Evolutionary conservation across 345 rosid genomes (phyloP), one percentile per base, ranked within the genome.

Genomic region (Salix exigua): DNA sequence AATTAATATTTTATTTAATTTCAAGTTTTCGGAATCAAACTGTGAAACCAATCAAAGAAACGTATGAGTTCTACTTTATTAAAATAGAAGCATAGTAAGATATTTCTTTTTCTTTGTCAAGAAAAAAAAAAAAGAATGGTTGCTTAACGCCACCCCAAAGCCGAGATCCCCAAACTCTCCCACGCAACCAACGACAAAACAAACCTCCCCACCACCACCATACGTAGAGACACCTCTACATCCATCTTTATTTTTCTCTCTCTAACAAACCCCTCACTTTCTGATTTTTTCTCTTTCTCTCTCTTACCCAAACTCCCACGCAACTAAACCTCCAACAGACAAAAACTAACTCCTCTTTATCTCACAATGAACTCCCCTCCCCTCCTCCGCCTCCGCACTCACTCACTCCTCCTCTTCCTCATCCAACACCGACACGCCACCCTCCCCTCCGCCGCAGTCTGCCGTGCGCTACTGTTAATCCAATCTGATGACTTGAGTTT

Each of bases 391-490:
- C 38, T 35, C 46, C 55, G 65, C 50, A 66, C 74, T 80, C 71
- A 78, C 66, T 73, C 86, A 60, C 53, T 79, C 87, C 58, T 60
- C 84, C 5, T 86, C 88, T 11, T 85, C 91, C 19, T 77, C n/a
- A n/a, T n/a, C 86, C 26, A 88, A 84, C n/a, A 51, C 85, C 50
- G 90, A 83, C 53, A 84, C 91, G 28, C 94, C 90, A 11, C 90
- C 94, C 4, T 80, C 86, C 60, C 89, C 25, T 80, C 86, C 53
- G 77, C 89, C 12, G 85, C 92, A 66, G 84, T 87, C 38, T 88
- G 71, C 71, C 81, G 91, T 4, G 85, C 92, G 2, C 88, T 93
- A 18, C 80, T 61, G 44, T 83, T 92, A 44, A 78, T 93, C 77
- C 83, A 84, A 51, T 83, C 94, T 0, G 79, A 85, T 16, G 89